Evolutionary conservation across 176 grass and related monocot genomes (phyloP), one percentile per base, ranked within the genome.

Genomic region (Neostapfia colusana): DNA sequence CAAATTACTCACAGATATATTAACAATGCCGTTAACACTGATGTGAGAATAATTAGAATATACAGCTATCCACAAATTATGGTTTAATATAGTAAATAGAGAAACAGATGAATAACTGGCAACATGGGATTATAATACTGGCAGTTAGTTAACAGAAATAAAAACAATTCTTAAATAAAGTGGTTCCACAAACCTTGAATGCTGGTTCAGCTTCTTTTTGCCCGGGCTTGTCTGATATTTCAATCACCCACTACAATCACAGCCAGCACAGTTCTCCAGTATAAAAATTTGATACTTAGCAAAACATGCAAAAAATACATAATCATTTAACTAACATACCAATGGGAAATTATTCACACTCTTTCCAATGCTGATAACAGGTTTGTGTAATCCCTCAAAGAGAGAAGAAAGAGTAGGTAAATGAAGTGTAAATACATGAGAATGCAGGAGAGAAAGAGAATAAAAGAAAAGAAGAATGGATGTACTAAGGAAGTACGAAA

Each of bases 191-290:
- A 81, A 92, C 91, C 83, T 98, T 98, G 76, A 98, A 98, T 90
- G 95, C 69, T 64, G 91, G 89, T 79, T 98, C 95, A 72, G 82
- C 77, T 85, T 98, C 95, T 79, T 72, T 88, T 73, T 86, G 11
- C 54, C 95, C 83, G 27, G 95, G 91, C 82, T 88, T 98, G 80
- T 98, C 91, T 51, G 95, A 98, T 79, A 98, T 88, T 93, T 98
- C 95, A 83, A 98, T 84, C 39, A 88, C 95, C 95, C 82, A 94
- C 95, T 98, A 40, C 39, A 89, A 67, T 35, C 67, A 84, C 31
- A 87, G 41, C 64, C 46, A 36, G 45, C 73, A 77, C 38, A 79
- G 2, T 63, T 81, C 69, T 51, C 76, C 59, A 64, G 27, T 51
- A 72, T 49, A 84, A 28, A 79, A 64, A 59, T 41, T 56, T 80